These are phyloP conservation scores for Fusarium udum DNA, from an alignment of 2,329 filamentous ascomycete species.

Conservation along the genomic window DNA sequence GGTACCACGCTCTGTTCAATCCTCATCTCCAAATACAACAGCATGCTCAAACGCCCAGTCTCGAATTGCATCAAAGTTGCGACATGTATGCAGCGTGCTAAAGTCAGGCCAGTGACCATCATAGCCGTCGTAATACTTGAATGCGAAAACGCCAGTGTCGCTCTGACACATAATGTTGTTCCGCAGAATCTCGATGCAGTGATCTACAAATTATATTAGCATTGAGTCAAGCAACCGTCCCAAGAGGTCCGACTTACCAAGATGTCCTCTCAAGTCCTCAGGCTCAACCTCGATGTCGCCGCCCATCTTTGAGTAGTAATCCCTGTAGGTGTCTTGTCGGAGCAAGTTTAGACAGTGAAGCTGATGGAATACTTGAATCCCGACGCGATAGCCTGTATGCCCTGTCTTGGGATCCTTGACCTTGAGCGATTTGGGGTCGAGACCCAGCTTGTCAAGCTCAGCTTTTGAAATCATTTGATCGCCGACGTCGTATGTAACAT, in stretches of 20 bases:
- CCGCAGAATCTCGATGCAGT: constrained; percentile 53
- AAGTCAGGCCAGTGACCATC: constrained; percentile 65
- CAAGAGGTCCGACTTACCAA: neutral
- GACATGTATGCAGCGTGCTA: constrained; percentile 62
- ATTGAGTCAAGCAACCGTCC: fast-evolving
- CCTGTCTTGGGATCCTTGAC: constrained; percentile 66
- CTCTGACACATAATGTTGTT: constrained; percentile 65
- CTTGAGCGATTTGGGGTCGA: constrained; percentile 63
- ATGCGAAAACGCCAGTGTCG: constrained; percentile 64
- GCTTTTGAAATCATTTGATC: constrained; percentile 67
- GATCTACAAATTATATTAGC: constrained; percentile 9
- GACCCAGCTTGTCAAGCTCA: constrained; percentile 62
- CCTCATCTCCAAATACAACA: constrained; percentile 58
- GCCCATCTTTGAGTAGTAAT: constrained; percentile 58
- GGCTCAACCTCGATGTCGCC: constrained; percentile 57
- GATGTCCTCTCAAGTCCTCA: constrained; percentile 29
- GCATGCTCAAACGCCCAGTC: constrained; percentile 63
- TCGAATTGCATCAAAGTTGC: constrained; percentile 62
- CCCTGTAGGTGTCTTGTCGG: constrained; percentile 59
- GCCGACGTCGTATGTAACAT: constrained; percentile 60
- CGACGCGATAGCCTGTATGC: constrained; percentile 67
- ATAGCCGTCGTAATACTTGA: constrained; percentile 58
- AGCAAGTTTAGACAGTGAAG: constrained; percentile 61
- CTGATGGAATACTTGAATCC: constrained; percentile 65
- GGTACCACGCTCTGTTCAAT: neutral